phyloP scores from a whole-genome alignment of 208 protist genomes.

The Crithidia thermophila region DNA sequence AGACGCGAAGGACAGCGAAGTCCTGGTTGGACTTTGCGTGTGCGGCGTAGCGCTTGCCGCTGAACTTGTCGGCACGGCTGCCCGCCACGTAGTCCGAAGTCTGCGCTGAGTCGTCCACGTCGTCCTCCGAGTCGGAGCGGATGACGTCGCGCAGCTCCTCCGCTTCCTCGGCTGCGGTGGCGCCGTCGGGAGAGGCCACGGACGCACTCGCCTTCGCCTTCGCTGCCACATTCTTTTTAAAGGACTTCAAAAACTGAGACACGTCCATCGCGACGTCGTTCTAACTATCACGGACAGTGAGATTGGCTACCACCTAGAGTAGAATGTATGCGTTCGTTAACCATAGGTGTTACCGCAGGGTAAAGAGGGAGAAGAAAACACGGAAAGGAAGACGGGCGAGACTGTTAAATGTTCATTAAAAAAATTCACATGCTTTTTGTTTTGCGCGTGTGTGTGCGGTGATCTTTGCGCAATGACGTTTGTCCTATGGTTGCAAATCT shows the following conservation, averaged over 20 bases:
- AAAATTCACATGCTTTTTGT: no score
- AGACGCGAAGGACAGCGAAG: slow-evolving; percentile 34
- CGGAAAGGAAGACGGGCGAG: no score
- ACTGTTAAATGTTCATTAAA: no score
- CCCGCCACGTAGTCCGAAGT: slow-evolving; percentile 6
- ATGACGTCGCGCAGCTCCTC: slow-evolving; percentile 17
- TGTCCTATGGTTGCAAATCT: no score
- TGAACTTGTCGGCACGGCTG: slow-evolving; percentile 13
- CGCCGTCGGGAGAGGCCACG: neutral
- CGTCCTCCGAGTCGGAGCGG: slow-evolving; percentile 25
- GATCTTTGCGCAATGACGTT: no score
- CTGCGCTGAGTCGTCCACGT: slow-evolving; percentile 2
- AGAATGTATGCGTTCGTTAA: no score
- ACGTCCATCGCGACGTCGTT: slow-evolving; percentile 51
- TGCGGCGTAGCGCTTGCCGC: slow-evolving; percentile 11
- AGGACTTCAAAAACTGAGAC: slow-evolving; percentile 70
- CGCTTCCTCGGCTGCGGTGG: neutral
- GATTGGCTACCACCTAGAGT: no score
- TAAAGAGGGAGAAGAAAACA: no score
- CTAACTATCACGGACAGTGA: neutral
- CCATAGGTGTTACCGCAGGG: no score
- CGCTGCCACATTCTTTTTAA: slow-evolving; percentile 43
- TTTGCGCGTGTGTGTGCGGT: no score
- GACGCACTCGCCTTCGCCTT: neutral
- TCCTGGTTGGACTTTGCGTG: slow-evolving; percentile 26